phyloP scores from a whole-genome alignment of 768 basidiomycete species.

The Mycena vitilis region DNA sequence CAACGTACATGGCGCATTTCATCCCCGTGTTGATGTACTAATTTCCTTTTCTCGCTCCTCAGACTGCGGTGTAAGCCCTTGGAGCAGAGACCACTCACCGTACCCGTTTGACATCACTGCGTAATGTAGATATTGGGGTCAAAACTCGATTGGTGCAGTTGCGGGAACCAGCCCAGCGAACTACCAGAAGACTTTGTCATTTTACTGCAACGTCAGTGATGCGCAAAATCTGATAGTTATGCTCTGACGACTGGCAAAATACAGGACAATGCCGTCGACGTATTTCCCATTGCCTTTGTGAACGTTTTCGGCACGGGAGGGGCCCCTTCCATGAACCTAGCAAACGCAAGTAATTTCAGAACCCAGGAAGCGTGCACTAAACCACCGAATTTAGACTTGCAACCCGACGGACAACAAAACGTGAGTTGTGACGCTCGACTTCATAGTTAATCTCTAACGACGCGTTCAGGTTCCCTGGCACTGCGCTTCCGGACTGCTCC shows the following conservation, averaged over 20 bases:
- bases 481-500: conserved; percentile 69
- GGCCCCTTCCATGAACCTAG: conserved; percentile 73
- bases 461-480: conserved; percentile 61
- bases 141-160: conserved; percentile 77
- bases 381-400: conserved; percentile 60
- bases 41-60: conserved; percentile 1
- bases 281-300: conserved; percentile 77
- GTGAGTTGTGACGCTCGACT: no score
- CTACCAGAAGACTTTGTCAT: conserved; percentile 71
- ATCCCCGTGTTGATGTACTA: conserved; percentile 23
- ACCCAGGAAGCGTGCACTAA: background rate
- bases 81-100: background rate
- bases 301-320: conserved; percentile 71
- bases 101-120: conserved; percentile 9
- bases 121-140: conserved; percentile 79
- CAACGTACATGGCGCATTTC: conserved; percentile 56
- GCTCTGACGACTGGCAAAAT: background rate
- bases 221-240: conserved; percentile 15
- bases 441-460: no score
- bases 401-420: conserved; percentile 65
- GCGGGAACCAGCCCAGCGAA: conserved; percentile 59
- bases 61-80: conserved; percentile 67
- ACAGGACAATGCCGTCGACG: conserved; percentile 75
- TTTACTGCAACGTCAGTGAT: conserved; percentile 67
- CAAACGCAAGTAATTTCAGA: conserved; percentile 59